Conservation (phyloP, 1,139 yeast species). For the Komagataea norvegica region DNA sequence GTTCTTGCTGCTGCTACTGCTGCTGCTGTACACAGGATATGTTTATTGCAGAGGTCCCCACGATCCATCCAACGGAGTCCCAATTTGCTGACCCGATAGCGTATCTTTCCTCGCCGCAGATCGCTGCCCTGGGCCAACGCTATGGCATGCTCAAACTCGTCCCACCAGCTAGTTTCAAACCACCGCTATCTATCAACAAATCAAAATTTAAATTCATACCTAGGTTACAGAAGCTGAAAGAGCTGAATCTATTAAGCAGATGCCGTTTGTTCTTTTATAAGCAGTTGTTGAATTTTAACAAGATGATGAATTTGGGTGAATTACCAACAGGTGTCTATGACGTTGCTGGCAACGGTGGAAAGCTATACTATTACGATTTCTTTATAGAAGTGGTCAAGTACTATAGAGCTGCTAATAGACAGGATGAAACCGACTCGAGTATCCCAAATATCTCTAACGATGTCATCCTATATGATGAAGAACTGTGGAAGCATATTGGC, state of each 20-base stretch:
- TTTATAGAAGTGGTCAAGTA: slow-evolving; percentile 39
- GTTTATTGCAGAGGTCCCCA: slow-evolving; percentile 42
- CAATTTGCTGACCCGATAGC: slow-evolving; percentile 61
- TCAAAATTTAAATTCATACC: slow-evolving; percentile 56
- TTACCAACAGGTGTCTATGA: slow-evolving; percentile 17
- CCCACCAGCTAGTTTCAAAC: slow-evolving; percentile 58
- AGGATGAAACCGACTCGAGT: no score
- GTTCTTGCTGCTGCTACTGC: no score
- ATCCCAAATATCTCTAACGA: slow-evolving; percentile 11
- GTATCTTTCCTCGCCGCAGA: slow-evolving; percentile 49
- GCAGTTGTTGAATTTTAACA: slow-evolving; percentile 53
- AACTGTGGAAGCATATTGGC: slow-evolving; percentile 34
- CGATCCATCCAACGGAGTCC: slow-evolving; percentile 45
- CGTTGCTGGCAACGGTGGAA: slow-evolving; percentile 6
- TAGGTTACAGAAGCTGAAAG: slow-evolving; percentile 58
- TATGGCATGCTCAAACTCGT: slow-evolving; percentile 63
- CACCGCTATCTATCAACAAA: slow-evolving; percentile 48
- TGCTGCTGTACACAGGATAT: not conserved
- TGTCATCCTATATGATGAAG: slow-evolving; percentile 16
- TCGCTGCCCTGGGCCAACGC: slow-evolving; percentile 47
- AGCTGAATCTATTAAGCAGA: slow-evolving; percentile 57
- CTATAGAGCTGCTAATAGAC: not conserved
- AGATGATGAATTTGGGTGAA: slow-evolving; percentile 37
- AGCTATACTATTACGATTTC: slow-evolving; percentile 49
- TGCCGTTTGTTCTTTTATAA: slow-evolving; percentile 57